Base-by-base conservation (phyloP, 2,329 filamentous ascomycete genomes). In the Thelonectria rubi region DNA sequence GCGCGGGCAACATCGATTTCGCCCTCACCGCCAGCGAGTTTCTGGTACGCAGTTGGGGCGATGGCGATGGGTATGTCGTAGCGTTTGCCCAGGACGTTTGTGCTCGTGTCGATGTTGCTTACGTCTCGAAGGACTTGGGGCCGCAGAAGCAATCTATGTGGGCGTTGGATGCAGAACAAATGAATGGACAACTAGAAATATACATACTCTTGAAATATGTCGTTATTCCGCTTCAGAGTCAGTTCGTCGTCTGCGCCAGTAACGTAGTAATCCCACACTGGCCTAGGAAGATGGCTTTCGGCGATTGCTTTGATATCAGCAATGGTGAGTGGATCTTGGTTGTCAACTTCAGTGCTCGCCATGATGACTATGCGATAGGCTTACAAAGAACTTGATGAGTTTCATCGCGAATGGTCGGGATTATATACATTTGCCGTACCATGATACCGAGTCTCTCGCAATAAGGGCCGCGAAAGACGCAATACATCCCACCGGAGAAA, bases 41-140 rank as follows among this genome's bases (percentile, higher is more conserved):
- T 72, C 21, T 76, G 74, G 46, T 67, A 70, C 1, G 71, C 74
- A 32, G 67, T 73, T 8, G 74, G 73, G 0, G 74, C 74, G 24
- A 75, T 67, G 6, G 64, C 73, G n/a, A 75, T 67, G 1, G 74
- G 74, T 2, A 76, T 62, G 3, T 58, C 39, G 20, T 62, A 66
- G 4, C 26, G 55, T 7, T 62, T 58, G 11, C 42, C 59, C 21
- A 65, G 18, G 4, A 65, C 45, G 10, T 17, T 52, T 5, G 59
- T 57, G 11, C 62, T 59, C 1, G 65, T 71, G 7, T 71, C 64
- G 45, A 72, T 62, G 7, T 45, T 55, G 2, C 55, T 50, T 5
- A 72, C 70, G 20, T 72, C 60, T 9, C 57, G 48, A 1, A 72
- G 55, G 4, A 69, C 65, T 18, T 21, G 53, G 1, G 58, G 62